These are phyloP conservation scores for Epithele typhae DNA, from an alignment of 768 basidiomycete species.

Conservation along the genomic window DNA sequence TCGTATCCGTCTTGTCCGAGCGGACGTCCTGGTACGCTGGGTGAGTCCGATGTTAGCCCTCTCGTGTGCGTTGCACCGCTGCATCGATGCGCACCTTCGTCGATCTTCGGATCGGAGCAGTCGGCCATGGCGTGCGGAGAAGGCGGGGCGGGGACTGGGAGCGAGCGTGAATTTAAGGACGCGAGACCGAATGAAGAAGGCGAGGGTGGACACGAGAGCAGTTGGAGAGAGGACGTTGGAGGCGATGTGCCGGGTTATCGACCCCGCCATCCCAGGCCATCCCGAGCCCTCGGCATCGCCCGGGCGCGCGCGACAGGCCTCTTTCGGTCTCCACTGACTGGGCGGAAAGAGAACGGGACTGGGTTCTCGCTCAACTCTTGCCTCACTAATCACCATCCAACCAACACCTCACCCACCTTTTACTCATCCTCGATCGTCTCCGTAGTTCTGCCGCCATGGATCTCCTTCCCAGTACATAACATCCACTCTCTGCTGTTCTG, in stretches of 20 bases:
- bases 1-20: conserved; percentile 78
- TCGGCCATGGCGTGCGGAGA: conserved; percentile 70
- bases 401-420: too few species aligned
- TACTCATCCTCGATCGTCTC: too few species aligned
- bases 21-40: conserved; percentile 87
- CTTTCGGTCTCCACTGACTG: too few species aligned
- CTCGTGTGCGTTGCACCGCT: too few species aligned
- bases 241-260: neutral
- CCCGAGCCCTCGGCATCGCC: neutral
- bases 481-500: neutral
- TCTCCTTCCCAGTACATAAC: conserved; percentile 14
- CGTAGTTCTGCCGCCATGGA: conserved; percentile 6
- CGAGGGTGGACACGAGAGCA: neutral
- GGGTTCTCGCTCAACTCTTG: too few species aligned
- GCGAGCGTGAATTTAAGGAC: neutral
- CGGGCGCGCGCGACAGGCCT: neutral
- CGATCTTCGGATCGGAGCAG: conserved; percentile 67
- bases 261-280: neutral
- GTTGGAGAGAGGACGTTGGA: neutral
- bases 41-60: too few species aligned
- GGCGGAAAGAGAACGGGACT: too few species aligned
- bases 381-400: too few species aligned
- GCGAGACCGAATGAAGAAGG: neutral
- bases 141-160: too few species aligned
- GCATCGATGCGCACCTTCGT: conserved; percentile 56